Base-by-base conservation (phyloP, 495 filamentous ascomycete species). In the Podospora tetraspora region DNA sequence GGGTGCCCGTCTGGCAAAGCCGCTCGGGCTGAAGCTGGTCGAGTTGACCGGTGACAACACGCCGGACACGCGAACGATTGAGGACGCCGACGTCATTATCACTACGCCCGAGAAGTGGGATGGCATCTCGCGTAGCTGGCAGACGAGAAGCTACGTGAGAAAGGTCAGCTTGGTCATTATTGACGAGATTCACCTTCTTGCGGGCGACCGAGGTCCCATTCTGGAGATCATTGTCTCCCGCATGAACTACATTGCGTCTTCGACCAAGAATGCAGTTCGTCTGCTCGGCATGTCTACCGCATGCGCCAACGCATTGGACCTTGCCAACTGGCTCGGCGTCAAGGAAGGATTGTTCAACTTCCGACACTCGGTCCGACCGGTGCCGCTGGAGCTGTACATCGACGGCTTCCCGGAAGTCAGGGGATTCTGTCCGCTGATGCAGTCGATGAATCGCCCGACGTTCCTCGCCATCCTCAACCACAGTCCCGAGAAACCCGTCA, bases 101-200 rank as follows among this genome's bases (percentile, higher is more conserved):
- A 99, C 95, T 2, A 99, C 95, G 0, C 95, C 95, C 27, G 95
- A 99, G 78, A 99, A 99, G 76, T 99, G 95, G 95, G 95, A 99
- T 76, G 96, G 96, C 87, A 98, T 99, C 75, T 95, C 91, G 64
- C 91, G 95, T 85, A 94, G 91, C 75, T 99, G 95, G 95, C 93
- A 97, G 76, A 98, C 94, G 3, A 88, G 95, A 84, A 89, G 91
- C 59, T 99, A 98, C 76, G 95, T 99, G 25, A 89, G 91, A 58
- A 91, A 97, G 80, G 96, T 99, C 57, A 92, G 92, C 68, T 82
- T 98, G 37, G 96, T 99, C 58, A 97, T 99, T 73, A 98, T 99
- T 74, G 95, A 99, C 77, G 95, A 99, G 80, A 98, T 99, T 67
- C 95, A 99, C 79, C 80, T 99, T 34, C 85, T 99, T 12, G 95